These are phyloP conservation scores for Fusarium acutatum DNA, from an alignment of 2,329 filamentous ascomycete species.

Conservation along the genomic window DNA sequence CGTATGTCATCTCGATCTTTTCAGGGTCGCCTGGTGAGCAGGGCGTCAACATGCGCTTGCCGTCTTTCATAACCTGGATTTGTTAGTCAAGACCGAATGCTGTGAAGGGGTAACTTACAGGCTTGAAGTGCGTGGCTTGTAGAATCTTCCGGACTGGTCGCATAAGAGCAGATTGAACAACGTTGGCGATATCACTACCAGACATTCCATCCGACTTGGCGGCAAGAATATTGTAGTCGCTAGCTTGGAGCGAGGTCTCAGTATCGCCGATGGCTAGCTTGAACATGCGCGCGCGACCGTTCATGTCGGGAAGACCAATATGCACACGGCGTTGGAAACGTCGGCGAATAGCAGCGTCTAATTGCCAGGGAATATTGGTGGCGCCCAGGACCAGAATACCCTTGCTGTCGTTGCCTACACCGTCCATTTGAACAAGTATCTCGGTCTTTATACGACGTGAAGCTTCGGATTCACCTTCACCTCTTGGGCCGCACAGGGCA, in stretches of 20 bases:
- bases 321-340: constrained; percentile 97
- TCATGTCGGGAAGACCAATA: constrained; percentile 88
- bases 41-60: constrained; percentile 76
- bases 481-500: constrained; percentile 89
- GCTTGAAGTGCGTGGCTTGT: constrained; percentile 97
- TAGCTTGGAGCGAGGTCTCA: constrained; percentile 80
- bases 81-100: not conserved
- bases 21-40: constrained; percentile 91
- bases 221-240: constrained; percentile 83
- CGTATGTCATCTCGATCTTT: constrained; percentile 93
- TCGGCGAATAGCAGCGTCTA: constrained; percentile 93
- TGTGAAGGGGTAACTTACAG: constrained; percentile 61
- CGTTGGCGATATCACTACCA: constrained; percentile 94
- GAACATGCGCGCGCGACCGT: constrained; percentile 93
- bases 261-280: constrained; percentile 94
- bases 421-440: constrained; percentile 98
- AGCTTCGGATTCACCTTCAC: constrained; percentile 96
- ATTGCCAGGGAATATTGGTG: constrained; percentile 98
- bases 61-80: constrained; percentile 73
- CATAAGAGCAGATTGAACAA: constrained; percentile 96
- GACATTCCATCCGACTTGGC: constrained; percentile 92
- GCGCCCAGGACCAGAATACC: constrained; percentile 95
- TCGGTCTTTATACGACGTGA: constrained; percentile 98
- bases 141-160: constrained; percentile 96
- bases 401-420: constrained; percentile 93